phyloP scores from a whole-genome alignment of 352 stramenopile species.

The Aphanomyces euteiches region DNA sequence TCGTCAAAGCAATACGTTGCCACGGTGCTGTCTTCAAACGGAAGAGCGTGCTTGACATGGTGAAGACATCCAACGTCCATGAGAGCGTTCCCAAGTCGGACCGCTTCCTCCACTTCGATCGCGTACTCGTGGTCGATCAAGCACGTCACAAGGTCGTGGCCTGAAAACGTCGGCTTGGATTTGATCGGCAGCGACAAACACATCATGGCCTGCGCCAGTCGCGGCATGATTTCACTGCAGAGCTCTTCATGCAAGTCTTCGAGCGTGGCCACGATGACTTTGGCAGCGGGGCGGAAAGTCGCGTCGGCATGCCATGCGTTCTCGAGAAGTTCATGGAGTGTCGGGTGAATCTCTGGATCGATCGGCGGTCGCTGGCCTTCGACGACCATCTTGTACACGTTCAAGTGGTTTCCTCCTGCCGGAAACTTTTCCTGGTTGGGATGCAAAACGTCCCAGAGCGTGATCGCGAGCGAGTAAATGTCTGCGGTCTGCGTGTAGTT shows the following conservation, averaged over 20 bases:
- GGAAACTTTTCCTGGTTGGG: constrained; percentile 44
- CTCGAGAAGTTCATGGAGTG: constrained; percentile 36
- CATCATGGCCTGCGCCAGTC: constrained; percentile 21
- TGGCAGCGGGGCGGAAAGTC: constrained; percentile 36
- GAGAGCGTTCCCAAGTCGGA: constrained; percentile 22
- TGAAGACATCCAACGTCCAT: constrained; percentile 27
- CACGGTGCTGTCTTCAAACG: constrained; percentile 19
- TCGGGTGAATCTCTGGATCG: constrained; percentile 27
- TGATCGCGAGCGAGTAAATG: constrained; percentile 58
- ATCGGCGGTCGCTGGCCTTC: constrained; percentile 41
- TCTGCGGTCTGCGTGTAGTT: constrained; percentile 49
- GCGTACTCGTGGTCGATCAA: constrained; percentile 16
- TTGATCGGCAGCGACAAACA: background rate
- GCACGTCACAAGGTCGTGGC: constrained; percentile 10
- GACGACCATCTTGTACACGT: constrained; percentile 44
- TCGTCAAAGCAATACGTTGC: constrained; percentile 33
- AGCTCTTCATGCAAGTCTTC: constrained; percentile 43
- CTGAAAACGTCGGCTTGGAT: constrained; percentile 29
- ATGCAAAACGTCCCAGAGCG: constrained; percentile 63
- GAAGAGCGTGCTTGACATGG: constrained; percentile 14
- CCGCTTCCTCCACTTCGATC: constrained; percentile 17
- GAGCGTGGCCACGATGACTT: constrained; percentile 35
- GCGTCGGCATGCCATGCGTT: constrained; percentile 40
- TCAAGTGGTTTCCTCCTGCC: constrained; percentile 35
- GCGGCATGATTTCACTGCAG: constrained; percentile 30